Evolutionary conservation across 805 yeast species (phyloP).

Genomic region (Candida peoriensis): DNA sequence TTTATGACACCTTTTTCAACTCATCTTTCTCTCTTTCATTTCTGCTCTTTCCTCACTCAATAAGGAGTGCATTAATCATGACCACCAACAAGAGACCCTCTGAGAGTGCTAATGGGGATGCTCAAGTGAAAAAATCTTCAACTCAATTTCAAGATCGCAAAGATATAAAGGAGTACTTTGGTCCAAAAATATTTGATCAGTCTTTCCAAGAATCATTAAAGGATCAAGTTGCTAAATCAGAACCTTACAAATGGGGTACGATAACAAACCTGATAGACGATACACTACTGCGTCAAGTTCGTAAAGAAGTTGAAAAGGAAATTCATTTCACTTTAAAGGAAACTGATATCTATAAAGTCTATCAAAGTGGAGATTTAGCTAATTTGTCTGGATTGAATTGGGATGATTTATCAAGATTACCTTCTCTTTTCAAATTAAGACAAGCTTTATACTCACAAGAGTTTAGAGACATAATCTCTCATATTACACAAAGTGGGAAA

Average conservation of each 20-base stretch:
- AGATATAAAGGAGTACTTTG: conserved; percentile 40
- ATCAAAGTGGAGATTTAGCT: conserved; percentile 87
- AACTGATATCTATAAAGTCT: conserved; percentile 93
- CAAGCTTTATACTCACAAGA: conserved; percentile 84
- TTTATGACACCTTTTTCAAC: too few relatives aligned
- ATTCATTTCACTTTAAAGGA: conserved; percentile 93
- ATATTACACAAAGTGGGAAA: conserved; percentile 83
- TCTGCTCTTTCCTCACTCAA: too few relatives aligned
- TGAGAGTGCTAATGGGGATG: too few relatives aligned
- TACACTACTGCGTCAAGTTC: conserved; percentile 66
- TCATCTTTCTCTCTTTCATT: too few relatives aligned
- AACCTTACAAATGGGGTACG: conserved; percentile 90
- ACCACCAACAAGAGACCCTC: too few relatives aligned
- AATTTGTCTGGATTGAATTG: conserved; percentile 81
- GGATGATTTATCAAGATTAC: conserved; percentile 67
- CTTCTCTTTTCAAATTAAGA: conserved; percentile 71
- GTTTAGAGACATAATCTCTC: conserved; percentile 72
- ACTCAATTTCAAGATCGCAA: conserved; percentile 13
- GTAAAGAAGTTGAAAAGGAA: conserved; percentile 76
- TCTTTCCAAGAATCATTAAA: conserved; percentile 36
- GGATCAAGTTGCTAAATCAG: conserved; percentile 44
- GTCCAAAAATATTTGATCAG: conserved; percentile 41
- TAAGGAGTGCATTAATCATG: too few relatives aligned
- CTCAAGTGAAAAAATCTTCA: conserved; percentile 11
- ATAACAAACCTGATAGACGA: conserved; percentile 72